Evolutionary conservation across 1,284 basidiomycete species (phyloP), one percentile per base, ranked within the genome.

Genomic region (Retiboletus flavoniger): DNA sequence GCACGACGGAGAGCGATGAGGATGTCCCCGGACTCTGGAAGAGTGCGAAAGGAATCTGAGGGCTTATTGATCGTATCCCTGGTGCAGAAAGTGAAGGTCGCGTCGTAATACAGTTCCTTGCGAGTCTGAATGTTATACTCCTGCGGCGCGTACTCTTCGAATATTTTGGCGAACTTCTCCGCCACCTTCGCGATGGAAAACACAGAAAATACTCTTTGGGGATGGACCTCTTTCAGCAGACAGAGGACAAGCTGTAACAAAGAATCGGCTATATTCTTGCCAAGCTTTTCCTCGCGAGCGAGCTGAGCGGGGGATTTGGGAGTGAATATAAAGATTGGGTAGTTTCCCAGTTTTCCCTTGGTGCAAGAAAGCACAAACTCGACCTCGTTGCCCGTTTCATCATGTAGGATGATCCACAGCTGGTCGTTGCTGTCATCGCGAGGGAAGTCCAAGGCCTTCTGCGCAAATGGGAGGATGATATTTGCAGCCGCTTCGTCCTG

Each of bases 281-380:
- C 63, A 4, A 24, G 19, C 0, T 34, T 24, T 40, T 55, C 61
- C 11, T 60, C 59, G 38, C 41, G 43, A 8, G 46, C 63, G 47
- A 79, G 67, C 6, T 64, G 63, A 16, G 63, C 47, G 26, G 65
- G 60, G 0, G 74, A 68, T 13, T 72, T 65, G 0, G 77, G 70
- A 4, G 78, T 75, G 60, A 72, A 76, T 24, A 86, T 69, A 64
- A 85, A 86, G 10, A 82, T 62, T 1, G 84, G 84, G 56, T 88
- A 86, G 47, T 72, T 59, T 6, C 79, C 85, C 43, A 85, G 70
- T 13, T 68, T 63, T 0, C 80, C 80, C 32, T 76, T 67, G 0
- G 83, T 84, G 61, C 81, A 81, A 7, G 84, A 79, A 2, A 87
- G 71, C 7, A 89, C 70, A 56, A 87, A 79, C 29, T 81, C 77